These are phyloP conservation scores for Calocybe indica DNA, from an alignment of 768 basidiomycete genomes.

Conservation along the genomic window DNA sequence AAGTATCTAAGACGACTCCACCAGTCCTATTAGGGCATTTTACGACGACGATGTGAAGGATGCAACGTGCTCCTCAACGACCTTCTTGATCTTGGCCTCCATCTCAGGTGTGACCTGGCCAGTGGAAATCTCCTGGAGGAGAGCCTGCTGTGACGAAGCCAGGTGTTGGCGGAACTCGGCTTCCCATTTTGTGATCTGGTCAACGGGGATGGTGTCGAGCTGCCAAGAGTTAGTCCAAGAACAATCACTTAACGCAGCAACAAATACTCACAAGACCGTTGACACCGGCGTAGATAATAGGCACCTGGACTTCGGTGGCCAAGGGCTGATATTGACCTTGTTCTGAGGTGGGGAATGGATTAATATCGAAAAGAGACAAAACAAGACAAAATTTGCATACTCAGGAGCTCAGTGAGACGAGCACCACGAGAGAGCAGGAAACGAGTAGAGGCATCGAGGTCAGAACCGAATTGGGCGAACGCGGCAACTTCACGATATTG, in stretches of 20 bases:
- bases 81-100: conserved; percentile 93
- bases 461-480: conserved; percentile 99
- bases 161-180: conserved; percentile 88
- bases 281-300: conserved; percentile 99
- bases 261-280: conserved; percentile 80
- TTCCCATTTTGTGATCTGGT: conserved; percentile 92
- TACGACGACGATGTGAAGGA: conserved; percentile 60
- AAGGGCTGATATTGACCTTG: conserved; percentile 98
- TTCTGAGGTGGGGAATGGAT: conserved; percentile 43
- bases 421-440: conserved; percentile 98
- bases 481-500: conserved; percentile 99
- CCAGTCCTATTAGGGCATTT: conserved; percentile 9
- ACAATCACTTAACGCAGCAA: not conserved
- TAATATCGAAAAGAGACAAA: conserved; percentile 3
- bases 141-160: conserved; percentile 58
- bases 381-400: conserved; percentile 34
- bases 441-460: conserved; percentile 98
- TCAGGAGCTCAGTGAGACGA: conserved; percentile 94
- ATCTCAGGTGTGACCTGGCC: conserved; percentile 86
- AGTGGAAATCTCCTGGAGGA: conserved; percentile 80
- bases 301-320: conserved; percentile 94
- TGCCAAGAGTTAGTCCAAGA: conserved; percentile 17
- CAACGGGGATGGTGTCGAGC: conserved; percentile 94
- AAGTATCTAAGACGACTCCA: conserved; percentile 3
- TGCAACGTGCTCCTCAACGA: conserved; percentile 83